Evolutionary conservation across 805 yeast genomes (phyloP), one percentile per base, ranked within the genome.

Genomic region (Huiozyma naganishii): DNA sequence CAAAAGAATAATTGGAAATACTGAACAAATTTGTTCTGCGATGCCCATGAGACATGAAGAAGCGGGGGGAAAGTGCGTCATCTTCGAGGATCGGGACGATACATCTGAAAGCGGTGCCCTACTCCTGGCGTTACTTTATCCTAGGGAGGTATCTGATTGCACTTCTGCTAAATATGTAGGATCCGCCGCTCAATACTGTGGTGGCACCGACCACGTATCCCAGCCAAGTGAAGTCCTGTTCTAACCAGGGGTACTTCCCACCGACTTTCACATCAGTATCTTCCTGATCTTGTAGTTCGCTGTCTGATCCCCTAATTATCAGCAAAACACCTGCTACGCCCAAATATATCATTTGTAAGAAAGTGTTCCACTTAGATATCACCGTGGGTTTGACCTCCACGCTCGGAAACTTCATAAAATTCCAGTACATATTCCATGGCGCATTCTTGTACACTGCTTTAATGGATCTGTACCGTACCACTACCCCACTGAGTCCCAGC

Each of bases 351-450:
- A 92, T 90, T 61, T 92, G 99, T 48, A 92, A 72, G 1, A 80
- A 86, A 0, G 99, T 92, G 65, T 92, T 92, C 62, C 79, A 73
- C 59, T 90, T 90, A 9, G 95, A 87, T 27, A 94, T 77, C 34
- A 71, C 67, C 5, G 94, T 86, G 1, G 99, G 98, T 46, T 73
- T 83, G 2, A 94, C 95, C 45, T 84, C 86, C 0, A 87, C 95
- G 27, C 88, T 80, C 83, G 90, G 47, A 77, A 74, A 48, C 78
- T 74, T 63, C 37, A 57, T 53, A 35, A 90, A 74, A 61, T 92
- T 95, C 73, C 87, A 80, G 59, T 71, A 87, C 45, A 92, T 69
- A 23, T 58, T 51, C 49, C 85, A 70, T 0, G 95, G 84, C 53
- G 52, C 48, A 8, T 35, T 46, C 9, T 36, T 45, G 42, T 58